Base-by-base conservation (phyloP, 148 eudicot species). In the Silene latifolia region DNA sequence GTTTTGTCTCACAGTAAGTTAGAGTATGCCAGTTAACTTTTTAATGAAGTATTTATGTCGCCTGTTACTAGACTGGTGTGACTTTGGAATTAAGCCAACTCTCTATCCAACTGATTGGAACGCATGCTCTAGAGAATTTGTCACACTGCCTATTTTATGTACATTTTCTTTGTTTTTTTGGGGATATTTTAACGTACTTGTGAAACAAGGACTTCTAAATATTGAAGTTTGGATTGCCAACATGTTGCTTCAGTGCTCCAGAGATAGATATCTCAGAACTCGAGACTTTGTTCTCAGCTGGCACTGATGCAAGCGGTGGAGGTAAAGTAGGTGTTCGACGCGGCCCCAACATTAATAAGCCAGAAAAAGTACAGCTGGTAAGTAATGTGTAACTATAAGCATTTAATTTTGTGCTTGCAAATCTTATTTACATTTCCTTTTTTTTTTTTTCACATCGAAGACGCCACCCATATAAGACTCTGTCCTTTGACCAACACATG, bases 181-280 rank as follows among this genome's bases (percentile, higher is more conserved):
- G 54, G 39, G 54, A 13, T 17, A 5, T 44, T 8, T 4, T 42
- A 51, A 69, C 21, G 57, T 69, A 21, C 27, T 42, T 21, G 18
- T 39, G 10, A 9, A 42, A 44, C 20, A 69, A 67, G 0, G 4
- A 3, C 51, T 65, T 69, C 66, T 68, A 64, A 27, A 63, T 39
- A 29, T 75, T 23, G 51, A 11, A 48, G 18, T 71, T 71, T 68
- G 74, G 63, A 67, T 63, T 56, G 73, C 74, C 78, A 68, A 76
- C 81, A 62, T 69, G 71, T 73, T 74, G 19, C 79, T 80, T n/a
- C 71, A 95, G 98, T 89, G 92, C 97, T 64, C 97, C 98, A 80
- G 97, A 90, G 85, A 95, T 95, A 78, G 96, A 95, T 86, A 95
- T 95, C 72, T 81, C 92, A 63, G 98, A 95, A 85, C 98, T 95